Conservation (phyloP, 2,329 filamentous ascomycete genomes). For the Ophiostoma fasciatum region DNA sequence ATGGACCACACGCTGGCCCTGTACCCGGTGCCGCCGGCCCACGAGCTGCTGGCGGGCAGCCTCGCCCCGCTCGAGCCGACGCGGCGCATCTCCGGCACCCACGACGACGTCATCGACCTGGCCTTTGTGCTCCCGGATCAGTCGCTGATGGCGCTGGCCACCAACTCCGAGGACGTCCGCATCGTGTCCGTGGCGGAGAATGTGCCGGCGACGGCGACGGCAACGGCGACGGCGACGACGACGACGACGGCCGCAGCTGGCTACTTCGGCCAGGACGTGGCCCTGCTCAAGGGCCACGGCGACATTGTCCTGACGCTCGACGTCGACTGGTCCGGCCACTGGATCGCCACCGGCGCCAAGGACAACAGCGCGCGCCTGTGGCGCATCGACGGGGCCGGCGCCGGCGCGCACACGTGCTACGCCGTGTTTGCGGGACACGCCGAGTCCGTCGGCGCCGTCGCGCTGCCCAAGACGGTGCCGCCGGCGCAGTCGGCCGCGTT, state of each 20-base stretch:
- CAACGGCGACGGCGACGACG: background rate
- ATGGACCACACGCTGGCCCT: constrained; percentile 78
- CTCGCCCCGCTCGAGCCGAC: constrained; percentile 35
- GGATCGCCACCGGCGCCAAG: constrained; percentile 91
- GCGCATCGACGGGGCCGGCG: constrained; percentile 62
- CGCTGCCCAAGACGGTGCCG: constrained; percentile 58
- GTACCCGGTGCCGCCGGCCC: constrained; percentile 35
- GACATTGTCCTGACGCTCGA: constrained; percentile 94
- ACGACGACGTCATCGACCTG: constrained; percentile 94
- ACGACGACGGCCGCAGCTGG: constrained; percentile 20
- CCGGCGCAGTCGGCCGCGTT: constrained; percentile 54
- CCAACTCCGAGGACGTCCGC: constrained; percentile 86
- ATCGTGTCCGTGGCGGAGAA: constrained; percentile 55
- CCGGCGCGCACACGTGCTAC: constrained; percentile 17
- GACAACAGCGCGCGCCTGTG: constrained; percentile 90
- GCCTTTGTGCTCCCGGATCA: constrained; percentile 70
- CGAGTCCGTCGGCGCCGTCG: constrained; percentile 82
- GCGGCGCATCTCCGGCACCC: constrained; percentile 81
- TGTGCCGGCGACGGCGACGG: background rate
- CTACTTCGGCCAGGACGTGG: constrained; percentile 85
- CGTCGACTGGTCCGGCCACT: constrained; percentile 91
- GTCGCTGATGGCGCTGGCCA: constrained; percentile 76
- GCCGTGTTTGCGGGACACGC: constrained; percentile 71
- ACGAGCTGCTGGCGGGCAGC: constrained; percentile 14
- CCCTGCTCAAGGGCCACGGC: constrained; percentile 73